Evolutionary conservation across 495 filamentous ascomycete genomes (phyloP), one percentile per base, ranked within the genome.

Genomic region (Aspergillus sclerotioniger): DNA sequence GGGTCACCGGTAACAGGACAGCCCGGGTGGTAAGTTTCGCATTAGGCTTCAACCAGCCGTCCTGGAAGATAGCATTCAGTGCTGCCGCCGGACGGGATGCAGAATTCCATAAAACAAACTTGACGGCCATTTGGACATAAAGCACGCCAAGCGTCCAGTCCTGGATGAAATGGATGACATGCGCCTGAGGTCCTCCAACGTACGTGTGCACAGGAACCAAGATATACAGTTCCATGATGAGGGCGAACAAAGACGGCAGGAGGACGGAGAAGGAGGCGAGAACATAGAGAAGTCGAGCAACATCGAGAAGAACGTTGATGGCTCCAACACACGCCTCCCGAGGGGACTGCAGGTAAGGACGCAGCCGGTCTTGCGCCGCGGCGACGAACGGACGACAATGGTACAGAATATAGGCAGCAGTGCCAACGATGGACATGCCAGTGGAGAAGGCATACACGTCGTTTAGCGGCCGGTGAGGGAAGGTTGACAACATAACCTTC

Each of bases 361-460:
- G 56, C 13, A 76, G 15, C 8, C 68, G 65, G 10, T 71, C 61
- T 51, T 67, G 73, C 50, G 78, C 43, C 47, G 67, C 70, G 2
- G 57, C 55, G 49, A 82, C 70, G 51, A 77, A 76, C 0, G 74
- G 62, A n/a, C 71, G 73, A 15, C 80, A 69, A 63, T 87, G 82
- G 54, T 85, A 67, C 9, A 82, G 61, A 28, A 78, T 62, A 67
- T 90, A 92, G 13, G 80, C 72, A 13, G 82, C 64, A 6, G 82
- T 81, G 51, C 89, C 89, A 25, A 94, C 80, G 16, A 90, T 75
- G 65, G 91, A 93, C 55, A 93, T 79, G 17, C 94, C 94, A 37
- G 91, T 84, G 48, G 90, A 94, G 70, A 96, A 96, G 10, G 95
- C 93, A 68, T 99, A 98, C 35, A 99, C 87, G 68, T 99, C 94